phyloP scores from a whole-genome alignment of 176 grass and related monocot genomes.

The Carex myosuroides region DNA sequence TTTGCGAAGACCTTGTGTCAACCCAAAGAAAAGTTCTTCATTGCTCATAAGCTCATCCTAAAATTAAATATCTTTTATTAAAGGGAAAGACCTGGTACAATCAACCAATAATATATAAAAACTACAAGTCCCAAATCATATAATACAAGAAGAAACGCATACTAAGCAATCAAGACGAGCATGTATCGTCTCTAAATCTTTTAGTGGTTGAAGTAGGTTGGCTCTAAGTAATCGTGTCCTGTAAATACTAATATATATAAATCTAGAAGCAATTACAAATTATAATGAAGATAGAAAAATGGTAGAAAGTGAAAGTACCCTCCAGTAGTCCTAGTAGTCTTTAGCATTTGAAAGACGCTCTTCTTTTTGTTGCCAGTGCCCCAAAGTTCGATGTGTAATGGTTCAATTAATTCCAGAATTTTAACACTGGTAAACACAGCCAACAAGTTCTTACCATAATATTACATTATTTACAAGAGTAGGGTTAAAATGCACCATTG shows the following conservation, averaged over 20 bases:
- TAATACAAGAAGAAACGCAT: slow-evolving; percentile 28
- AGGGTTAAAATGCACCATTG: too few species aligned
- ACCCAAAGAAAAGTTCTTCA: slow-evolving; percentile 91
- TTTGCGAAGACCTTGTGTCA: slow-evolving; percentile 86
- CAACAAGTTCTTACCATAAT: background rate
- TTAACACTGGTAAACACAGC: slow-evolving; percentile 49
- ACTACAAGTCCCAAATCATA: background rate
- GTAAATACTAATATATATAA: slow-evolving; percentile 29
- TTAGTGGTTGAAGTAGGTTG: slow-evolving; percentile 87
- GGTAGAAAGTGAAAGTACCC: slow-evolving; percentile 42
- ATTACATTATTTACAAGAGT: background rate
- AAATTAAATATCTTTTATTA: slow-evolving; percentile 26
- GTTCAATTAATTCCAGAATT: slow-evolving; percentile 95
- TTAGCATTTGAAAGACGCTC: slow-evolving; percentile 95
- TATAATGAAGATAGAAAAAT: slow-evolving; percentile 10
- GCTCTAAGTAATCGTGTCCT: slow-evolving; percentile 89
- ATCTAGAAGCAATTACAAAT: slow-evolving; percentile 3
- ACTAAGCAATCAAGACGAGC: slow-evolving; percentile 88
- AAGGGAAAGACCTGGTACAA: background rate
- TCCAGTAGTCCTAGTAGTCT: slow-evolving; percentile 90
- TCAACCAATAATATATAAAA: background rate
- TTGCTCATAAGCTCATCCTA: slow-evolving; percentile 92
- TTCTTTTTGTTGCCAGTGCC: slow-evolving; percentile 86
- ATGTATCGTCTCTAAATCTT: slow-evolving; percentile 90
- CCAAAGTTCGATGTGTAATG: slow-evolving; percentile 80